Evolutionary conservation across 139 green algal genomes (phyloP), one percentile per base, ranked within the genome.

Genomic region (Eudorina sp.): DNA sequence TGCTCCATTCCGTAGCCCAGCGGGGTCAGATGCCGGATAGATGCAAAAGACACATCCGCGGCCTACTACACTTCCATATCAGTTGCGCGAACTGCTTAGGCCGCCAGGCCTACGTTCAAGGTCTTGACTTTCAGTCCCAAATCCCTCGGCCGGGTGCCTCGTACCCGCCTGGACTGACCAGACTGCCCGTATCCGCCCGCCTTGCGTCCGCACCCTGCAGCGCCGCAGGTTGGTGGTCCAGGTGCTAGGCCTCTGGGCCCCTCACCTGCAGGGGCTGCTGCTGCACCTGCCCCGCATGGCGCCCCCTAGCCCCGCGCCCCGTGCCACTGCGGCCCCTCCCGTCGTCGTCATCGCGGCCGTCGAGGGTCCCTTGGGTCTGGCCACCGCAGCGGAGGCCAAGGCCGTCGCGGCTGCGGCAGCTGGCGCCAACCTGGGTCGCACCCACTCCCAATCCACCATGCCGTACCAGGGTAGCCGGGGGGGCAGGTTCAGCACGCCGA

Each of bases 381-480:
- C 38, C 70, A 40, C 41, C 70, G 70, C 16, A 18, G 8, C 14
- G 34, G 66, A 46, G 66, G 19, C 31, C 31, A 75, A 75, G 38
- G 66, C 31, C 66, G 66, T 46, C 41, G 41, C n/a, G 27, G n/a
- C 16, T 14, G 14, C 58, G 18, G 16, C 14, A n/a, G n/a, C 7
- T 7, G n/a, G 29, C 45, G 43, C 6, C n/a, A 41, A 58, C 41
- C 27, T 79, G 25, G 48, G n/a, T n/a, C 34, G 53, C 0, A 85
- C 55, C 0, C 29, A 69, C 0, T 85, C 78, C 13, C 78, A 85
- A 45, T 64, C 62, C 18, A 86, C 80, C 4, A 25, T 86, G 80
- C 80, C 80, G 27, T 86, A 86, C 41, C 55, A 83, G 11, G n/a
- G 9, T 43, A 64, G 46, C 19, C 75, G 58, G 29, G 18, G 40